Evolutionary conservation across 2,329 filamentous ascomycete species (phyloP).

Genomic region (Fusarium tuaranense): DNA sequence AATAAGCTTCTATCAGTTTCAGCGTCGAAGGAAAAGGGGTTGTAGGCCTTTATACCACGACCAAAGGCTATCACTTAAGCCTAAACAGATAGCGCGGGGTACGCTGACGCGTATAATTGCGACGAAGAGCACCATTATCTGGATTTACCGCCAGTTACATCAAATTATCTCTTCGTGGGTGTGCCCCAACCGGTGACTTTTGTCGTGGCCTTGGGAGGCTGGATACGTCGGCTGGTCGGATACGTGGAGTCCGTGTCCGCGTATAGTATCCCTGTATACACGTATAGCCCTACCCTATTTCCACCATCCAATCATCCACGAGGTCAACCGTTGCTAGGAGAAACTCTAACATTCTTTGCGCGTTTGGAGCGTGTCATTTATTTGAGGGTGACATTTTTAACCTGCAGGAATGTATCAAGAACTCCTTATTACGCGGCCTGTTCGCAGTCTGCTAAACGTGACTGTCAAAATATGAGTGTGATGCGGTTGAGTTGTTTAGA

Average conservation of each 20-base stretch:
- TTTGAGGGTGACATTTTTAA: background rate
- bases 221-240: background rate
- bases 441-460: too few species aligned
- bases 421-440: background rate
- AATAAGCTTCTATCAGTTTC: background rate
- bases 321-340: background rate
- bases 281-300: background rate
- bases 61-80: background rate
- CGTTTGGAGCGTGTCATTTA: background rate
- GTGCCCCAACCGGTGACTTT: background rate
- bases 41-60: background rate
- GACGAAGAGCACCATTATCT: background rate
- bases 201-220: background rate
- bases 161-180: background rate
- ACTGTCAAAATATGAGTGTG: background rate
- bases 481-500: background rate
- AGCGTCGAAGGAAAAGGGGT: background rate
- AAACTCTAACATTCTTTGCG: background rate
- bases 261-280: background rate
- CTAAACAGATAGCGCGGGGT: background rate
- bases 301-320: background rate
- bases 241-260: background rate
- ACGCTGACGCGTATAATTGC: slow-evolving; percentile 4
- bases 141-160: background rate
- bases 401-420: background rate